These are phyloP conservation scores for Jackrogersella multiformis DNA, from an alignment of 495 filamentous ascomycete species.

Conservation along the genomic window DNA sequence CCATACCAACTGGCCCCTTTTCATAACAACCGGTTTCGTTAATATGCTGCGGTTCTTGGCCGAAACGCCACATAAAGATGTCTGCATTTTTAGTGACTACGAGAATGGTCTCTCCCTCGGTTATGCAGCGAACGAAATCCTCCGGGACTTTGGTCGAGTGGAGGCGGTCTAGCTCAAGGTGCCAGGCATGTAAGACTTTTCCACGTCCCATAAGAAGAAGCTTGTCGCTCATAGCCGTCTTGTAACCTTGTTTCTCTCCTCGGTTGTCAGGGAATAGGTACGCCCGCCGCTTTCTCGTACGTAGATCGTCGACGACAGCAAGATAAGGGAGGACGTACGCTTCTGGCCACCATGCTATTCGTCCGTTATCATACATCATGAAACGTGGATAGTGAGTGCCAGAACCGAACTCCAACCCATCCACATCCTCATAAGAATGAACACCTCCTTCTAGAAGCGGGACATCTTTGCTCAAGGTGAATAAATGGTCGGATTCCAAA, in stretches of 20 bases:
- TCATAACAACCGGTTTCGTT: constrained; percentile 22
- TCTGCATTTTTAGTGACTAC: constrained; percentile 41
- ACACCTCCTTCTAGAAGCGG: constrained; percentile 40
- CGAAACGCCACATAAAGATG: constrained; percentile 43
- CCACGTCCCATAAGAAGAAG: constrained; percentile 41
- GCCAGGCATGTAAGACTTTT: constrained; percentile 41
- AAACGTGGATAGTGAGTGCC: constrained; percentile 40
- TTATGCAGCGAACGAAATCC: constrained; percentile 37
- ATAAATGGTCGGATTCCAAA: constrained; percentile 39
- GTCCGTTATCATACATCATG: constrained; percentile 43
- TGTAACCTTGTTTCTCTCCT: constrained; percentile 33
- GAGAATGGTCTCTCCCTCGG: constrained; percentile 41
- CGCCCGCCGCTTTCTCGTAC: constrained; percentile 38
- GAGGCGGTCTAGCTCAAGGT: constrained; percentile 41
- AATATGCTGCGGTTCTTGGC: constrained; percentile 28
- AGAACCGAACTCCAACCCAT: constrained; percentile 28
- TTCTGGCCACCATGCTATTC: constrained; percentile 47
- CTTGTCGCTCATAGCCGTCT: constrained; percentile 45
- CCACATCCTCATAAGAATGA: constrained; percentile 40
- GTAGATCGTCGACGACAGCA: constrained; percentile 44
- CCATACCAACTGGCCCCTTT: constrained; percentile 9
- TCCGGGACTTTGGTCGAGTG: constrained; percentile 36
- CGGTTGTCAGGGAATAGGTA: constrained; percentile 39
- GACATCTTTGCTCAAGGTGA: constrained; percentile 37
- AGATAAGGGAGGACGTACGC: constrained; percentile 42